Percentiles rank a stretch among this genome's conserved stretches.
phyloP scores from a whole-genome alignment of 441 rosid species.

The Erysimum pusillum region DNA sequence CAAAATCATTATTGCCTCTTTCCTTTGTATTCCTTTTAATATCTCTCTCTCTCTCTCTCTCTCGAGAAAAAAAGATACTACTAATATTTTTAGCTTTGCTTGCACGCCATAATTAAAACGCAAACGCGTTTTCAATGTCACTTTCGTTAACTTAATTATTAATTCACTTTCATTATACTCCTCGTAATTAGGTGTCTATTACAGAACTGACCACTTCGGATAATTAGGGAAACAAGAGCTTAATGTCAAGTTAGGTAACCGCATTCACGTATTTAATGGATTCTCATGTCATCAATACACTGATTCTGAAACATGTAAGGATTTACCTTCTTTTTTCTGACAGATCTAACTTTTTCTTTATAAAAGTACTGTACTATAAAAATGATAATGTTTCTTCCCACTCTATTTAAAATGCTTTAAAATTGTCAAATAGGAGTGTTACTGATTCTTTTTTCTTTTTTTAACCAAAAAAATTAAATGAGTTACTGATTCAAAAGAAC shows the following conservation, averaged over 20 bases:
- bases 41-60: background rate
- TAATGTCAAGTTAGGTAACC: conserved; percentile 39
- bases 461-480: background rate
- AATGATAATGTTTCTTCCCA: background rate
- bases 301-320: background rate
- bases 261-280: conserved; percentile 4
- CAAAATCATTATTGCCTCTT: conserved; percentile 25
- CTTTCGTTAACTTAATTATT: conserved; percentile 28
- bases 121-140: conserved; percentile 43
- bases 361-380: background rate
- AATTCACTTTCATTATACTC: background rate
- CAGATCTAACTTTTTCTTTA: background rate
- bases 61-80: too few species aligned
- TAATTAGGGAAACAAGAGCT: background rate
- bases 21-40: conserved; percentile 36
- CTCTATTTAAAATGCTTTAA: background rate
- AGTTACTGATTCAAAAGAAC: too few species aligned
- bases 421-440: background rate
- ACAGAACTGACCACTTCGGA: conserved; percentile 17
- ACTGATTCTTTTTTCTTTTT: background rate
- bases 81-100: conserved; percentile 42
- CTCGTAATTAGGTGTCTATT: conserved; percentile 7
- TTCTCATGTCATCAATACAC: background rate
- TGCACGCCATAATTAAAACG: conserved; percentile 47
- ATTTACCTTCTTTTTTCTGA: background rate